phyloP scores from a whole-genome alignment of 2,329 filamentous ascomycete species.

The Talaromyces atroroseus region DNA sequence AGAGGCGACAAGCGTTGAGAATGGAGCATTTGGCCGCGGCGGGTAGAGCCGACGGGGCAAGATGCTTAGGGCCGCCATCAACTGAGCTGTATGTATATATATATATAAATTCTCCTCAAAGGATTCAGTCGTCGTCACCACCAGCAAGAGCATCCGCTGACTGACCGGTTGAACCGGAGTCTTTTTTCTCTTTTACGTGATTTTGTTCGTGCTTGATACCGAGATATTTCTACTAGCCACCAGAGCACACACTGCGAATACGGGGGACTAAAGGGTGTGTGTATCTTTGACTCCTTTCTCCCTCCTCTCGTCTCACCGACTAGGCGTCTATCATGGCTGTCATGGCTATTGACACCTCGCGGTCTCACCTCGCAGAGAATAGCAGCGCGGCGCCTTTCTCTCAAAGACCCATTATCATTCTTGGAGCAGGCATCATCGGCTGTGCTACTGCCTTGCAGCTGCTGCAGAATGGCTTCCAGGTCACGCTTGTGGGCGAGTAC shows the following conservation, averaged over 20 bases:
- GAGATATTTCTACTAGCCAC: no score
- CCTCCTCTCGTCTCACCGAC: background rate
- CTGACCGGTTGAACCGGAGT: background rate
- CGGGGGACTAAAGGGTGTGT: no score
- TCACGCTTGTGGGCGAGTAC: conserved; percentile 32
- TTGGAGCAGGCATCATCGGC: conserved; percentile 38
- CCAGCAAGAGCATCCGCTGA: background rate
- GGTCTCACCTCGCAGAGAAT: background rate
- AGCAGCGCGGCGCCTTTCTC: conserved; percentile 27
- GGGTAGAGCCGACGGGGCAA: conserved; percentile 6
- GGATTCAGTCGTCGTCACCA: background rate
- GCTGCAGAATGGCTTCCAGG: conserved; percentile 30
- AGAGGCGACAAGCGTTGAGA: background rate
- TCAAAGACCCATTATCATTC: conserved; percentile 31
- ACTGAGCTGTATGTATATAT: background rate
- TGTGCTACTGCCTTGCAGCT: conserved; percentile 33
- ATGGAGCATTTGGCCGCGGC: background rate
- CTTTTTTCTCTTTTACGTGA: background rate
- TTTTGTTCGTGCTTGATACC: no score
- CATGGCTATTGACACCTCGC: background rate
- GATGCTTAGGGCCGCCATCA: background rate
- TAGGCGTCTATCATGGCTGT: background rate
- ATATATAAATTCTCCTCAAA: background rate
- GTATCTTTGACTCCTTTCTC: background rate
- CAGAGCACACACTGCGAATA: no score